Base-by-base conservation (phyloP, 176 grass and related monocot species). In the Lolium perenne region DNA sequence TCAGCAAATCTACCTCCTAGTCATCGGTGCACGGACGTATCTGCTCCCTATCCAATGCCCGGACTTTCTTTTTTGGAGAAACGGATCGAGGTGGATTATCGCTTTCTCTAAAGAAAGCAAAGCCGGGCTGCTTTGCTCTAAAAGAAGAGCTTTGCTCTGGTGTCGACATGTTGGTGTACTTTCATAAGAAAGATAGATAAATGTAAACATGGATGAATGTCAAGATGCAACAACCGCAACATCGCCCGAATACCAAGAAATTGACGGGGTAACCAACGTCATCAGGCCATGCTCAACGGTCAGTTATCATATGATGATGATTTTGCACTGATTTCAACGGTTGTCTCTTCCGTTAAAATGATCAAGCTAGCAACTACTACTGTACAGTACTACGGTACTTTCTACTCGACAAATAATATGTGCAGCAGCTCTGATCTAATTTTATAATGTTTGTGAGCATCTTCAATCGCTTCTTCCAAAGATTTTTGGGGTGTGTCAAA, bases 141-240 rank as follows among this genome's bases (percentile, higher is more conserved):
- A 71, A 12, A 71, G 40, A n/a, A 71, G 40, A 71, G 80, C 25
- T 14, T 64, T 15, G 14, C 14, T 45, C 20, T 46, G 78, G 79
- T n/a, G 67, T 83, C 22, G 41, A 74, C 70, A 55, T 17, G 66
- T 50, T 26, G 80, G 83, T 50, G 80, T 49, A 81, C 80, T 79
- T 22, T 48, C 46, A 68, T 22, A 25, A 18, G 29, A 14, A 2
- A 35, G 32, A 35, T 14, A 12, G 49, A 38, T 80, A 26, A 58
- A 25, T 6, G 9, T 64, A 25, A 35, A 13, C 15, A 17, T 7
- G n/a, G 35, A 70, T n/a, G 67, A n/a, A 80, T 60, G 40, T 66
- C 66, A 80, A 80, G 67, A 84, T 61, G 85, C 89, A 80, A 35
- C 32, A 35, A 35, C 32, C 32, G 32, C 32, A 35, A 76, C 81